Percentiles rank a stretch among this genome's conserved stretches.
Conservation (phyloP, 495 filamentous ascomycete species). For the Penicillium turbatum region DNA sequence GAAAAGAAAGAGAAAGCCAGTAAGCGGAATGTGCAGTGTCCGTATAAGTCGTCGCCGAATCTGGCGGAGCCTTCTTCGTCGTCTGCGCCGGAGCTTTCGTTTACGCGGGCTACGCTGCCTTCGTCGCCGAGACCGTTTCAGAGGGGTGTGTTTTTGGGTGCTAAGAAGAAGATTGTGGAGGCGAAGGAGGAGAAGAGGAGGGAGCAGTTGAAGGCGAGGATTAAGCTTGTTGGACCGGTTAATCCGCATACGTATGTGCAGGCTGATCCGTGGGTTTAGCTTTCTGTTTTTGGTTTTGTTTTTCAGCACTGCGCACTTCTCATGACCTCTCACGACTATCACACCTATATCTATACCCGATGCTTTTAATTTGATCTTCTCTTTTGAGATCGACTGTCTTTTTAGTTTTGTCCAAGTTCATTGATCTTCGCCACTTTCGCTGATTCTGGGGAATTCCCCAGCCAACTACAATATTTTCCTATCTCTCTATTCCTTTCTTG, state of each 20-base stretch:
- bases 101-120: slow-evolving; percentile 12
- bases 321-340: slow-evolving; percentile 5
- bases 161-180: slow-evolving; percentile 32
- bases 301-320: neutral
- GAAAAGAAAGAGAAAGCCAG: slow-evolving; percentile 32
- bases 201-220: slow-evolving; percentile 41
- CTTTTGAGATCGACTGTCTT: neutral
- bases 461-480: too few species aligned
- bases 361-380: neutral
- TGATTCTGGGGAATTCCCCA: too few species aligned
- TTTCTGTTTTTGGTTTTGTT: neutral
- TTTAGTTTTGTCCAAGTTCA: too few species aligned
- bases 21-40: slow-evolving; percentile 26
- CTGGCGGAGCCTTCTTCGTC: neutral
- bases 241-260: slow-evolving; percentile 33
- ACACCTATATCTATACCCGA: neutral
- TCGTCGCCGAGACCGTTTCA: slow-evolving; percentile 25
- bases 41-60: slow-evolving; percentile 3
- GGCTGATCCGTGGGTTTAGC: slow-evolving; percentile 36
- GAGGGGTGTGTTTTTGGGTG: slow-evolving; percentile 29
- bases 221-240: slow-evolving; percentile 40
- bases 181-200: slow-evolving; percentile 34
- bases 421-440: too few species aligned
- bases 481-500: too few species aligned
- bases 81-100: slow-evolving; percentile 1